phyloP scores from a whole-genome alignment of 805 yeast species.

The Pichia kluyveri region DNA sequence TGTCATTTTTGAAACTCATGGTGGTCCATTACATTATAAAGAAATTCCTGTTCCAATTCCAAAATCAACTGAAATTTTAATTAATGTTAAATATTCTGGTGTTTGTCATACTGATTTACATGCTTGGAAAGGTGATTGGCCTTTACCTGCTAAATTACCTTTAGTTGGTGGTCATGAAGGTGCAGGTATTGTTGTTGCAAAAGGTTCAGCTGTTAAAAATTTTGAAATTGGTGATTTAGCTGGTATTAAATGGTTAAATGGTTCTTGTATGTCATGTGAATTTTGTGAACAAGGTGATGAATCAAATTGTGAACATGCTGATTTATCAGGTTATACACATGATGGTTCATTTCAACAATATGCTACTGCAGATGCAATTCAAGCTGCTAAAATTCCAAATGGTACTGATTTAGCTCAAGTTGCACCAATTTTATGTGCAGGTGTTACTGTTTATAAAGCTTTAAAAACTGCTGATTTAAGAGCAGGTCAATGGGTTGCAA shows the following conservation, averaged over 20 bases:
- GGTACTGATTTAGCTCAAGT: conserved; percentile 40
- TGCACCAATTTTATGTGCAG: conserved; percentile 45
- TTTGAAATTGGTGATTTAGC: conserved; percentile 59
- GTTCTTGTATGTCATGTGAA: conserved; percentile 58
- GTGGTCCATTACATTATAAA: conserved; percentile 55
- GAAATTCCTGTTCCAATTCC: conserved; percentile 68
- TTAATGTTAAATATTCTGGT: conserved; percentile 65
- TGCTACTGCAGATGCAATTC: conserved; percentile 45
- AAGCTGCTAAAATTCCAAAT: conserved; percentile 38
- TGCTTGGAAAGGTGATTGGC: conserved; percentile 71
- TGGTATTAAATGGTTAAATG: conserved; percentile 63
- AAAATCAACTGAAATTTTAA: conserved; percentile 53
- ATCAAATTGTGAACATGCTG: conserved; percentile 62
- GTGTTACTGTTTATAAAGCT: conserved; percentile 47
- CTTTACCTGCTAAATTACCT: conserved; percentile 49
- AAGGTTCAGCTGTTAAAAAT: conserved; percentile 50
- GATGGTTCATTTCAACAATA: conserved; percentile 53
- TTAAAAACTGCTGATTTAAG: conserved; percentile 38
- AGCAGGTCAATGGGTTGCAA: conserved; percentile 44
- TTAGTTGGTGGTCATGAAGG: conserved; percentile 70
- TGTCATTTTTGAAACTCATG: conserved; percentile 56
- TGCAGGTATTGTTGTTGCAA: conserved; percentile 61
- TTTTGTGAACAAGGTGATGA: conserved; percentile 50
- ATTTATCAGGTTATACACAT: conserved; percentile 66
- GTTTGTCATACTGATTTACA: conserved; percentile 71